A percentile compares a stretch with the other conserved stretches of the same genome.
Evolutionary conservation across 371 early-diverging fungal species (phyloP).

Genomic region (Mortierella sp.): DNA sequence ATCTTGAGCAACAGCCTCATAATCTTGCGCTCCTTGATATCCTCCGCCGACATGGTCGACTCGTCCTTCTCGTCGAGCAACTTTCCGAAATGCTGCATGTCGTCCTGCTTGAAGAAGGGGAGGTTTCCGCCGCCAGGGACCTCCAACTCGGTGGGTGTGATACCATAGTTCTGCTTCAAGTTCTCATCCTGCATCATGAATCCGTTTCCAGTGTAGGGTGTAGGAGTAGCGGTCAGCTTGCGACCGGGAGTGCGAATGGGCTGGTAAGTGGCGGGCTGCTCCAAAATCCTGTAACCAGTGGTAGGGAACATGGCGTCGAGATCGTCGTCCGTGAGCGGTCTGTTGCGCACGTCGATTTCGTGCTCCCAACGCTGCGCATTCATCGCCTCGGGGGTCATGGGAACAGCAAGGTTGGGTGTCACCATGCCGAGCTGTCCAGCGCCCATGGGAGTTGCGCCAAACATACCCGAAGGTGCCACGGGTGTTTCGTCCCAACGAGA

Average conservation of each 20-base stretch:
- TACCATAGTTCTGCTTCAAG: conserved; percentile 70
- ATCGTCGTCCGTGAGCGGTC: conserved; percentile 91
- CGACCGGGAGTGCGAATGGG: conserved; percentile 97
- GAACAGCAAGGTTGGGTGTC: conserved; percentile 80
- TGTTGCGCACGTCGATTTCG: conserved; percentile 90
- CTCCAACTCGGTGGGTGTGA: conserved; percentile 86
- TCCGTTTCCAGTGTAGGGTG: conserved; percentile 86
- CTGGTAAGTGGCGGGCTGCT: conserved; percentile 89
- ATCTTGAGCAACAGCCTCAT: conserved; percentile 95
- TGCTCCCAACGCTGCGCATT: conserved; percentile 85
- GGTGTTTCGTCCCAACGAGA: conserved; percentile 92
- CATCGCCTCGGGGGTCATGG: conserved; percentile 87
- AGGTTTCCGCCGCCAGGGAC: conserved; percentile 92
- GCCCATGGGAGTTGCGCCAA: conserved; percentile 78
- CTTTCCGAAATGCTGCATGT: conserved; percentile 97
- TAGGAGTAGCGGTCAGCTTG: conserved; percentile 95
- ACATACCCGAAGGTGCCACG: conserved; percentile 66
- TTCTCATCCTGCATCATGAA: conserved; percentile 89
- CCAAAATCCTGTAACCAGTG: conserved; percentile 92
- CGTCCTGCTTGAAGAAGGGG: conserved; percentile 97
- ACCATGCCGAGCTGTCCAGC: conserved; percentile 80
- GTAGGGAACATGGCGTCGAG: conserved; percentile 93
- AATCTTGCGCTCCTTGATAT: conserved; percentile 95
- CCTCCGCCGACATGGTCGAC: conserved; percentile 85
- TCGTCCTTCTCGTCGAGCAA: conserved; percentile 91